Conservation (phyloP, 305 asterid genomes). For the Fraxinus platypoda region DNA sequence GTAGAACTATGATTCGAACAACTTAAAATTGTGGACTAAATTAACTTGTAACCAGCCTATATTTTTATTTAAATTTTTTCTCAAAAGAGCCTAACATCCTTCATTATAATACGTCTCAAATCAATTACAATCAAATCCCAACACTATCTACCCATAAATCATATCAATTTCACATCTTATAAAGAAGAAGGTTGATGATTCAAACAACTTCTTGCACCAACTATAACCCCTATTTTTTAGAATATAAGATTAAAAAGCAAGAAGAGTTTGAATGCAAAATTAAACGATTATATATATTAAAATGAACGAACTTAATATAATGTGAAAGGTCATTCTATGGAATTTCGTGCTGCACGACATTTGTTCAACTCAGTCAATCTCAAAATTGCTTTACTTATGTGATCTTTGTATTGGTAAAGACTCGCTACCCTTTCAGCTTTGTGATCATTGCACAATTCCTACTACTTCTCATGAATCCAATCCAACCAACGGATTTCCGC, state of each 20-base stretch:
- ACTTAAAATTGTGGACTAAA: neutral
- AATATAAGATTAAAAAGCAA: too few species aligned
- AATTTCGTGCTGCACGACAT: neutral
- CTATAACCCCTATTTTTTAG: too few species aligned
- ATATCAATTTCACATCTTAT: neutral
- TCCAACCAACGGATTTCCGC: neutral
- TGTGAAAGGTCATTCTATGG: neutral
- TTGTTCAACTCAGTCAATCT: neutral
- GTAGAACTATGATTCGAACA: neutral
- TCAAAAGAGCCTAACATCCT: neutral
- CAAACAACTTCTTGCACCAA: neutral
- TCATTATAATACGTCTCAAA: neutral
- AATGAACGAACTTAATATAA: neutral
- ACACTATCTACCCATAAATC: neutral
- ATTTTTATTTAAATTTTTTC: too few species aligned
- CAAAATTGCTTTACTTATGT: neutral
- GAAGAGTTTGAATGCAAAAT: neutral
- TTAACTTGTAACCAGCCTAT: too few species aligned
- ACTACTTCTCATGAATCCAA: neutral
- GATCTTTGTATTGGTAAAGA: too few species aligned
- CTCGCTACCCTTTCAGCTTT: neutral
- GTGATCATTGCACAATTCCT: neutral
- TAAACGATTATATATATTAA: neutral
- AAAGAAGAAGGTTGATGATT: neutral
- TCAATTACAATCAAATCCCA: neutral